Evolutionary conservation across 2,329 filamentous ascomycete species (phyloP).

Genomic region (Fusarium pseudoanthophilum): DNA sequence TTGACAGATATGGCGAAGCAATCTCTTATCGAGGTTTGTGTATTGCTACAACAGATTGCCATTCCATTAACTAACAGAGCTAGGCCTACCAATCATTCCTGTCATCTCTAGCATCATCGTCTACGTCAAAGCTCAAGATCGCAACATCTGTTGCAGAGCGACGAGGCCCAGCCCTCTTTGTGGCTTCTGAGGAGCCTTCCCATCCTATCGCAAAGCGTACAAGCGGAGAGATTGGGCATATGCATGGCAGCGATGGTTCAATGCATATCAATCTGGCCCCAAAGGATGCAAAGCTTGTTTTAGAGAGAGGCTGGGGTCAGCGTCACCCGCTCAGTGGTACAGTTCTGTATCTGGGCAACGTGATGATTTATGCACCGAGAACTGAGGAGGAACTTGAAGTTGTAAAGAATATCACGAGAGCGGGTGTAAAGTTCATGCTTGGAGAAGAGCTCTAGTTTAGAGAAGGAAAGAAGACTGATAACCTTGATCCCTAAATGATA

Average conservation of each 20-base stretch:
- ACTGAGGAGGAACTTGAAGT: conserved; percentile 18
- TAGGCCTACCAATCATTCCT: conserved; percentile 30
- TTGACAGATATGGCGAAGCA: conserved; percentile 10
- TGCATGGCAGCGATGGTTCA: conserved; percentile 32
- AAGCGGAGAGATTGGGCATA: conserved; percentile 20
- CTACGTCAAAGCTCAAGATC: conserved; percentile 24
- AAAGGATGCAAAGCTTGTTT: conserved; percentile 26
- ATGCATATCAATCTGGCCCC: conserved; percentile 28
- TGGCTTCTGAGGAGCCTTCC: neutral
- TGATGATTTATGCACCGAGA: conserved; percentile 34
- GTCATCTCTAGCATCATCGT: conserved; percentile 15
- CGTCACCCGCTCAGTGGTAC: conserved; percentile 26
- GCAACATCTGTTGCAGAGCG: conserved; percentile 23
- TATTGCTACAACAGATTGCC: fast-evolving
- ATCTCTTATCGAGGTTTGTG: neutral
- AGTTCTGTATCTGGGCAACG: conserved; percentile 23
- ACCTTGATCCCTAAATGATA: no score
- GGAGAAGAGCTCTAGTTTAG: conserved; percentile 8
- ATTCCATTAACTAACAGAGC: neutral
- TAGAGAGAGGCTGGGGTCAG: conserved; percentile 30
- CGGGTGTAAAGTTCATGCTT: conserved; percentile 22
- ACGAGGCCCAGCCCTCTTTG: conserved; percentile 27
- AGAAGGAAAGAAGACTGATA: no score
- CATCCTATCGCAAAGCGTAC: conserved; percentile 14
- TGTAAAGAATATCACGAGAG: conserved; percentile 10